Evolutionary conservation across 2,329 filamentous ascomycete species (phyloP).

Genomic region (Tricladium varicosporioides): DNA sequence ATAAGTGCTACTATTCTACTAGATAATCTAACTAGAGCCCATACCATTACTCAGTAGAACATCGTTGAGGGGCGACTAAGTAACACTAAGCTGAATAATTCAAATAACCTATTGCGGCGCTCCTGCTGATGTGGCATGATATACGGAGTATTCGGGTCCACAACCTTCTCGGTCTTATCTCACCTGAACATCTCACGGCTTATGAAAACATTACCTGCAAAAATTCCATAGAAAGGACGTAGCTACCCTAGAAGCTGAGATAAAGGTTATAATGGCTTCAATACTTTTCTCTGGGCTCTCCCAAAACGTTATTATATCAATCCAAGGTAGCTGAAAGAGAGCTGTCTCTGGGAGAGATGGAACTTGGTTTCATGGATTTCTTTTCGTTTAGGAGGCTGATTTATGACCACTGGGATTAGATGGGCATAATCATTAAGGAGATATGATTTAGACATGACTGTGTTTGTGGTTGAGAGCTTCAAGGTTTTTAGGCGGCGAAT

Average conservation of each 20-base stretch:
- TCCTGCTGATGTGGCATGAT: slow-evolving; percentile 58
- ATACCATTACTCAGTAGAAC: slow-evolving; percentile 37
- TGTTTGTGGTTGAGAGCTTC: no score
- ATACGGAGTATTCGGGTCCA: slow-evolving; percentile 84
- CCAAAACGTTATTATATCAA: not conserved
- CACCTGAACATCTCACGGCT: slow-evolving; percentile 70
- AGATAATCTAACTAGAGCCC: slow-evolving; percentile 52
- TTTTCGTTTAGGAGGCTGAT: no score
- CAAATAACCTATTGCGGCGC: slow-evolving; percentile 68
- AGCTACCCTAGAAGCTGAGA: not conserved
- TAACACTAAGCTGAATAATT: slow-evolving; percentile 75
- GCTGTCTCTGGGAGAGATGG: no score
- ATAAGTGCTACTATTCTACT: slow-evolving; percentile 69
- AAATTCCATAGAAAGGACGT: no score
- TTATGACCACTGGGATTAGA: no score
- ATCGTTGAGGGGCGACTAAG: slow-evolving; percentile 61
- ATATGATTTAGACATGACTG: no score
- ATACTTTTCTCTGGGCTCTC: not conserved
- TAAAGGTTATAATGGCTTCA: slow-evolving; percentile 12
- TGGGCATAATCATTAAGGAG: no score
- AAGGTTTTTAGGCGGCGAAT: no score
- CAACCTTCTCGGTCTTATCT: slow-evolving; percentile 64
- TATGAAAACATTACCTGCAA: slow-evolving; percentile 46
- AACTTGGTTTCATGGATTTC: no score
- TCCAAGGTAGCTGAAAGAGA: not conserved